Base-by-base conservation (phyloP, 306 rosid species). In the Cicer judaicum region DNA sequence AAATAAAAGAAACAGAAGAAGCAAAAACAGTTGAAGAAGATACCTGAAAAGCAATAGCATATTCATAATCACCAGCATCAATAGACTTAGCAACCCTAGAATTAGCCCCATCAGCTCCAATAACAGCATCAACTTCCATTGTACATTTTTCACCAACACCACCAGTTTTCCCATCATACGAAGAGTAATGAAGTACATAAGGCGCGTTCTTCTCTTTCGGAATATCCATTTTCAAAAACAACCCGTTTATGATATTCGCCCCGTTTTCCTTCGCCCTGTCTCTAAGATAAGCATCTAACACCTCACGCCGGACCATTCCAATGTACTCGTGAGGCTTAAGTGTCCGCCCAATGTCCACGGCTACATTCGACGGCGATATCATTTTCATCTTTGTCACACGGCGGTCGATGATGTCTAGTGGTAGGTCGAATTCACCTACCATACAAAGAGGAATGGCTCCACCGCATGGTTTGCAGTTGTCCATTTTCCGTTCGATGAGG, bases 101-200 rank as follows among this genome's bases (percentile, higher is more conserved):
- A 84, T 94, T 94, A 21, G 99, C 98, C 21, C 99, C 99, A 64
- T 95, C 97, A 5, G 99, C 99, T 1, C 99, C 99, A 64, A 95
- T 87, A 14, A 95, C 99, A 10, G 96, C 99, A 18, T 95, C 99
- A 8, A 95, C 98, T 85, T 95, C 98, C 80, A 95, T 39, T 0
- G 86, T 95, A 66, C 34, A 56, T 85, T 89, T 95, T 42, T 82
- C 89, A n/a, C 99, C 99, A 1, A 74, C 70, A 0, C 92, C 97
- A 9, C 97, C 93, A 34, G 54, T 55, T 73, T 86, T 95, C 12
- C 86, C 91, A 44, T 88, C 97, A 2, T 89, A 95, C 11, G 84
- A 73, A 9, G 95, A 84, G 77, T 82, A 95, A 79, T 92, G 96
- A 79, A 95, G 76, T 3, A 95, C 85, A 42, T 95, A 95, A 5